Evolutionary conservation across 1,284 basidiomycete genomes (phyloP).

Genomic region (Ganoderma leucocontextum): DNA sequence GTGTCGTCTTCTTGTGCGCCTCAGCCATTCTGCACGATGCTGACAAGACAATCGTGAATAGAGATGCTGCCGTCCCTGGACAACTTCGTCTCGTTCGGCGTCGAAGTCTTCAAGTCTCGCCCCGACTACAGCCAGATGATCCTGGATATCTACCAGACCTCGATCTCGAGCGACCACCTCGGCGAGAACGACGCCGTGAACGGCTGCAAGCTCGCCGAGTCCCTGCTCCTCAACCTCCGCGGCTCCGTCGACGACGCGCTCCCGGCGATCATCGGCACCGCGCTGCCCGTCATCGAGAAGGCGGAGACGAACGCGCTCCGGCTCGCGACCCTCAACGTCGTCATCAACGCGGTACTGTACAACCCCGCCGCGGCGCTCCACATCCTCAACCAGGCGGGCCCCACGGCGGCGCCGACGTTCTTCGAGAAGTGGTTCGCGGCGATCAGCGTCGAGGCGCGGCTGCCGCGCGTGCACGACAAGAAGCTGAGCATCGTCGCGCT

Average conservation of each 20-base stretch:
- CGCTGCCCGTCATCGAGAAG: constrained; percentile 65
- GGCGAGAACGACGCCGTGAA: constrained; percentile 87
- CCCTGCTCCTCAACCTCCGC: constrained; percentile 80
- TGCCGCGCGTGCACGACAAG: constrained; percentile 93
- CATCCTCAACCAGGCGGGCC: constrained; percentile 71
- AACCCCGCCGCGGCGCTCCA: constrained; percentile 82
- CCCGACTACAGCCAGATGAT: constrained; percentile 84
- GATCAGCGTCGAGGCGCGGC: constrained; percentile 66
- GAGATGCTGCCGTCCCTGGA: constrained; percentile 92
- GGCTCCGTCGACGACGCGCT: constrained; percentile 80
- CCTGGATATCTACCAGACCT: constrained; percentile 85
- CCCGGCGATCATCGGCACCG: constrained; percentile 65
- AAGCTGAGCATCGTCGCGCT: constrained; percentile 83
- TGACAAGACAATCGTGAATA: constrained; percentile 38
- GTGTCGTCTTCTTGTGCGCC: constrained; percentile 26
- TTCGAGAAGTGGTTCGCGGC: constrained; percentile 84
- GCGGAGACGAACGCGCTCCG: constrained; percentile 71
- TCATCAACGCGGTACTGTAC: constrained; percentile 88
- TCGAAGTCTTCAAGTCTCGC: constrained; percentile 76
- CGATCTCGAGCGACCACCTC: constrained; percentile 76
- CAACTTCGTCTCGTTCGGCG: constrained; percentile 90
- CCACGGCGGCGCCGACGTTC: constrained; percentile 70
- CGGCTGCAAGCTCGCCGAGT: constrained; percentile 88
- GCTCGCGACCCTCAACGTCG: constrained; percentile 83
- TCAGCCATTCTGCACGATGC: neutral